Conservation (phyloP, 345 rosid species). For the Hypericum perforatum region DNA sequence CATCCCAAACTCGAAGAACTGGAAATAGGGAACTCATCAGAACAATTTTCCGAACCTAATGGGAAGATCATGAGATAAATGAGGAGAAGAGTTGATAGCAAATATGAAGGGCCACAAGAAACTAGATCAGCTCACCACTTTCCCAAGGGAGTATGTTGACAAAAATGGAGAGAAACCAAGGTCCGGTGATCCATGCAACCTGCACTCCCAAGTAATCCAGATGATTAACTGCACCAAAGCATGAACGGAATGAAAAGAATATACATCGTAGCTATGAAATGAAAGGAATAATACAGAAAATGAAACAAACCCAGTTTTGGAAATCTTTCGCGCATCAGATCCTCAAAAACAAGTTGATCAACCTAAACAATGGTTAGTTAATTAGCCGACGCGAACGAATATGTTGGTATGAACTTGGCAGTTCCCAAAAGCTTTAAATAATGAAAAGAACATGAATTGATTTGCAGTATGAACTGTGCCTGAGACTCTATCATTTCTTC, state of each 20-base stretch:
- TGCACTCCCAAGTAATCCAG: conserved; percentile 99
- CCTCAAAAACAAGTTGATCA: conserved; percentile 96
- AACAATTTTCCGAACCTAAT: conserved; percentile 2
- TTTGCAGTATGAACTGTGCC: conserved; percentile 30
- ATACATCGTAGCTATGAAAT: conserved; percentile 19
- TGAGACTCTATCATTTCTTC: conserved; percentile 96
- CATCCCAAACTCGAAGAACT: conserved; percentile 99
- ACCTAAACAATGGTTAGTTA: conserved; percentile 36
- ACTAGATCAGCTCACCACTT: conserved; percentile 45
- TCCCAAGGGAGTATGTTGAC: conserved; percentile 97
- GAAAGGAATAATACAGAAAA: conserved; percentile 5
- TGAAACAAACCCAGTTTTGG: conserved; percentile 82
- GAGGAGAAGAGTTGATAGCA: conserved; percentile 1
- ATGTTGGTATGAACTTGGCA: conserved; percentile 8
- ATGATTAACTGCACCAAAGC: conserved; percentile 91
- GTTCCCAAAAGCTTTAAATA: conserved; percentile 1
- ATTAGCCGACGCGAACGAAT: neutral
- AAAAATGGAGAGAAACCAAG: conserved; percentile 97
- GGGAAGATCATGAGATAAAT: conserved; percentile 1
- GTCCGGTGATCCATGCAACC: conserved; percentile 92
- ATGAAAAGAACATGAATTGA: conserved; percentile 6
- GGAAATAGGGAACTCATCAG: conserved; percentile 15
- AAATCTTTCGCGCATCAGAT: conserved; percentile 81
- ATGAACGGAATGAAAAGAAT: conserved; percentile 35
- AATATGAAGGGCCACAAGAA: conserved; percentile 4